phyloP scores from a whole-genome alignment of 257 asterid species.

The Solanum chilense region DNA sequence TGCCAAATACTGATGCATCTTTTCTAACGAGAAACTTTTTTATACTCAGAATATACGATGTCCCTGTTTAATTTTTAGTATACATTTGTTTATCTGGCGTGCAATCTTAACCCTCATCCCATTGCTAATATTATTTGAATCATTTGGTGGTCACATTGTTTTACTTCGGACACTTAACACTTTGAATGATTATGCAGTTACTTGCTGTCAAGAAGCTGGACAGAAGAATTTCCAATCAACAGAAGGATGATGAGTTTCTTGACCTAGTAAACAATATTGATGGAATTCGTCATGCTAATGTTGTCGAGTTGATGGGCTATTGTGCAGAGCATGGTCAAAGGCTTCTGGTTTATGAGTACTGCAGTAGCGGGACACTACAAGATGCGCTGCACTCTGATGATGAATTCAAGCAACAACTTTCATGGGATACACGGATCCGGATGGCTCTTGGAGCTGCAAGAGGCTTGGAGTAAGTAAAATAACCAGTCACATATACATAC shows the following conservation, averaged over 20 bases:
- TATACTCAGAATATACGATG: background rate
- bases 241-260: constrained; percentile 73
- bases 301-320: constrained; percentile 93
- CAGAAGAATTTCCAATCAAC: constrained; percentile 61
- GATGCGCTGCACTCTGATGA: constrained; percentile 89
- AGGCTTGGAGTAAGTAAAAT: constrained; percentile 73
- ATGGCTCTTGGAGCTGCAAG: constrained; percentile 98
- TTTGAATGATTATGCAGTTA: constrained; percentile 37
- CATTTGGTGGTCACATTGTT: background rate
- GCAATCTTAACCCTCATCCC: background rate
- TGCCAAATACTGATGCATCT: background rate
- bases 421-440: constrained; percentile 87
- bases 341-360: constrained; percentile 74
- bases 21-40: background rate
- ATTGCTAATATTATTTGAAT: background rate
- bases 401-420: constrained; percentile 56
- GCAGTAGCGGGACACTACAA: constrained; percentile 63
- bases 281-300: constrained; percentile 78
- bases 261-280: constrained; percentile 68
- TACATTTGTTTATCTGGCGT: background rate
- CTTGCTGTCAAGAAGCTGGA: constrained; percentile 88
- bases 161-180: background rate
- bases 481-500: background rate
- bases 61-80: background rate
- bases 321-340: constrained; percentile 86